Percentiles rank a stretch among this genome's conserved stretches.
phyloP scores from a whole-genome alignment of 2,329 filamentous ascomycete genomes.

The Didymella sp. region DNA sequence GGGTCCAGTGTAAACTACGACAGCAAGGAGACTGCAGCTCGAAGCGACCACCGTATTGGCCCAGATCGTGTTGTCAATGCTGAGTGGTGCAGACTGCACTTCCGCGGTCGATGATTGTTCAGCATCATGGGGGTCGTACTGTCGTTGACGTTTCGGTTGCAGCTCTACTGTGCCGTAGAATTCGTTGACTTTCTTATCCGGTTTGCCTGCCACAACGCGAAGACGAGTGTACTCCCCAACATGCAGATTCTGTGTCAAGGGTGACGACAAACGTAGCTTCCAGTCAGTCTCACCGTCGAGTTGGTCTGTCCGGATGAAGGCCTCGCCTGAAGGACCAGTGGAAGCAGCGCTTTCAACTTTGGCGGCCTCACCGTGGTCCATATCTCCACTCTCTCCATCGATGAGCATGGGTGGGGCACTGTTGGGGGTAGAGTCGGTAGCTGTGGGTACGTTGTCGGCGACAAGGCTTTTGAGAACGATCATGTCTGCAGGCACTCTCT shows the following conservation, averaged over 20 bases:
- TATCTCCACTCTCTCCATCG: conserved; percentile 19
- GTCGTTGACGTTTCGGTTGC: conserved; percentile 59
- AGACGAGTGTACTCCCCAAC: conserved; percentile 72
- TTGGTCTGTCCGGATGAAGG: conserved; percentile 97
- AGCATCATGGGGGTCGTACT: conserved; percentile 54
- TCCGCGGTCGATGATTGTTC: conserved; percentile 30
- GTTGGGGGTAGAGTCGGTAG: conserved; percentile 6
- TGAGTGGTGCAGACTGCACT: conserved; percentile 72
- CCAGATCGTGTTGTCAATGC: conserved; percentile 98
- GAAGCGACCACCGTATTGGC: conserved; percentile 97
- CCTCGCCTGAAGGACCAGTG: conserved; percentile 71
- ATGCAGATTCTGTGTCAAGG: conserved; percentile 80
- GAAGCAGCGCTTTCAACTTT: conserved; percentile 28
- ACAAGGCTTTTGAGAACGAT: conserved; percentile 85
- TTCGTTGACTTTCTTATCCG: conserved; percentile 92
- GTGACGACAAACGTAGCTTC: conserved; percentile 90
- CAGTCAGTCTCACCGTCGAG: conserved; percentile 98
- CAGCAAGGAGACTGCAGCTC: conserved; percentile 84
- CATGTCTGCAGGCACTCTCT: conserved; percentile 92
- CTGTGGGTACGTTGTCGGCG: conserved; percentile 25
- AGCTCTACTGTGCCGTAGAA: conserved; percentile 91
- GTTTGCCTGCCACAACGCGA: conserved; percentile 81
- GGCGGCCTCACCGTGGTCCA: conserved; percentile 22
- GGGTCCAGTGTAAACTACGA: conserved; percentile 91
- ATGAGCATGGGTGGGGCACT: conserved; percentile 27